Base-by-base conservation (phyloP, 768 basidiomycete genomes). In the Pleurotus platypus region DNA sequence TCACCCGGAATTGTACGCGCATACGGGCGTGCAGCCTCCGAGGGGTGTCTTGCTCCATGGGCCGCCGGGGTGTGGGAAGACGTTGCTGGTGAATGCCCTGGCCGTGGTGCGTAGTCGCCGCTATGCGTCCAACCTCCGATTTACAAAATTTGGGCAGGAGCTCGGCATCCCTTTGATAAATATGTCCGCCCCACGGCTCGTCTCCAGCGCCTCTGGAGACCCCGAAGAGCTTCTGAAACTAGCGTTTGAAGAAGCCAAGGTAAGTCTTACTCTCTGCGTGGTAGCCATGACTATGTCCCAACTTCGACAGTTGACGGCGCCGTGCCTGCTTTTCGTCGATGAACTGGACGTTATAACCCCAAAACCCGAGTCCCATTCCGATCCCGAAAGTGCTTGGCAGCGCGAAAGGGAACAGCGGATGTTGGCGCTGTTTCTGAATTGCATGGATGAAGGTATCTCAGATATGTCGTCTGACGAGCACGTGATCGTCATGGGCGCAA, bases 291-390 rank as follows among this genome's bases (percentile, higher is more conserved):
- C n/a, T 9, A n/a, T n/a, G 27, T 26, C 8, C 46, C n/a, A 27
- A 53, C 46, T 56, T 37, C 51, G 9, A 46, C 7, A 95, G 92
- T 84, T 88, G 57, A 78, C 90, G 5, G 94, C 97, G 0, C 97
- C 95, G 0, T 97, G 94, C 65, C 76, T 99, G 1, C 71, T 99
- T 6, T 98, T 98, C 73, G 92, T 99, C 46, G 96, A 99, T 68
- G 97, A 98, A 69, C 96, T 98, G 16, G 95, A 98, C 65, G 93
- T 95, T 5, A 95, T 99, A 60, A 98, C 95, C 0, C 94, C 94
- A 0, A 99, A 98, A 73, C 30, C 30, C 3, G 30, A 30, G 30
- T 30, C 30, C 9, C 8, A 30, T 30, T 30, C 30, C 9, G 30
- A 30, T 30, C 78, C 96, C 58, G 97, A 99, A 72, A 98, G 90